Evolutionary conservation across 345 rosid species (phyloP).

Genomic region (Pelargonium nanum): DNA sequence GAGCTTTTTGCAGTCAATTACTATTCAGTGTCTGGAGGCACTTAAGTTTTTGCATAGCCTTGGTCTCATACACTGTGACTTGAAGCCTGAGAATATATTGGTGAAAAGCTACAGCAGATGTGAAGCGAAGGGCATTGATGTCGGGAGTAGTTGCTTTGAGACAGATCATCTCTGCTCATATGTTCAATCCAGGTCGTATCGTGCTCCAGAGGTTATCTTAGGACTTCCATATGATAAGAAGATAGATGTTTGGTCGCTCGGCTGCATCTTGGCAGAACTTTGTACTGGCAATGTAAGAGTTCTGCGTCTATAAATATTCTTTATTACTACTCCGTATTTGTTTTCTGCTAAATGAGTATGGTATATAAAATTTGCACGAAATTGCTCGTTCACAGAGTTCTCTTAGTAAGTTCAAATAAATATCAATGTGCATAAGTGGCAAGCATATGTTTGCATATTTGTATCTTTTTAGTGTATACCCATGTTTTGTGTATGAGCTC

Average conservation of each 20-base stretch:
- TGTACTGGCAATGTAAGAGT: constrained; percentile 96
- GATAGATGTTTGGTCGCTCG: constrained; percentile 99
- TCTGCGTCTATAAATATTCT: constrained; percentile 2
- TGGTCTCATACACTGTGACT: constrained; percentile 94
- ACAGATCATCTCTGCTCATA: constrained; percentile 96
- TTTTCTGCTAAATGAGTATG: not conserved
- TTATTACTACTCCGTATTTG: not conserved
- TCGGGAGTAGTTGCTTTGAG: constrained; percentile 99
- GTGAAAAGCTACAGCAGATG: constrained; percentile 98
- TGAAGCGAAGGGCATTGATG: constrained; percentile 97
- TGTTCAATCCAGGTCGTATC: constrained; percentile 95
- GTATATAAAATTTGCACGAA: not conserved
- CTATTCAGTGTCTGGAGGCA: constrained; percentile 93
- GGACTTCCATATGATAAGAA: constrained; percentile 93
- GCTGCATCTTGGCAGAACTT: constrained; percentile 96
- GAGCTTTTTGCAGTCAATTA: constrained; percentile 68
- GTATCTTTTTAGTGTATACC: too few species aligned
- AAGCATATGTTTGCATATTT: too few species aligned
- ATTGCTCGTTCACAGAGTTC: not conserved
- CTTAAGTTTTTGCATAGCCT: constrained; percentile 89
- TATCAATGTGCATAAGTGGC: not conserved
- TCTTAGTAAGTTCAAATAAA: not conserved
- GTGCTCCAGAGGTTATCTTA: constrained; percentile 95
- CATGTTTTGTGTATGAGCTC: too few species aligned
- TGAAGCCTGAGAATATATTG: constrained; percentile 91